Base-by-base conservation (phyloP, 1,284 basidiomycete species). In the Meira miltonrushii region DNA sequence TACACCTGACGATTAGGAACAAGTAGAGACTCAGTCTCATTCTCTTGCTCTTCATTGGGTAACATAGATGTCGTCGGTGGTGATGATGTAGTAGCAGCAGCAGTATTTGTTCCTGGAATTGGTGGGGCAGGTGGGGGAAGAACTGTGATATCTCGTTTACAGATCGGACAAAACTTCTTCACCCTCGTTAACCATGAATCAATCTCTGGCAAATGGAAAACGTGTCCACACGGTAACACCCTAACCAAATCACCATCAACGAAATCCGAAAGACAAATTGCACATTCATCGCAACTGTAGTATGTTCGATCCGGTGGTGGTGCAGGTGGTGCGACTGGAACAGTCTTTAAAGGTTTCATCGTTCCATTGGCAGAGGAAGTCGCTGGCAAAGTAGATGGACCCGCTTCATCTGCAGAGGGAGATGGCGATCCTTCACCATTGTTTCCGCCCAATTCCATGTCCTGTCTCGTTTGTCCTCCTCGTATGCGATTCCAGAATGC, bases 151-250 rank as follows among this genome's bases (percentile, higher is more conserved):
- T 78, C 76, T 13, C 72, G 62, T 62, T 77, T 77, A 57, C 76
- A 78, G n/a, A 75, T 76, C 2, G 76, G 76, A 54, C 76, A 78
- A 12, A 77, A 54, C 53, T 75, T 75, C 56, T 72, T 69, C 39
- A 71, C 63, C n/a, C 65, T 55, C 12, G 68, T 62, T 17, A 78
- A 62, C 76, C 76, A 78, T 17, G 69, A 67, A 56, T 78, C 76
- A n/a, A 76, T 69, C 58, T 74, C 28, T 67, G 58, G 39, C 67
- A 43, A 64, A 47, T 78, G 76, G 60, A 73, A 78, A 12, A 75
- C 64, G 43, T 78, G 76, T 7, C 73, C 73, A 51, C 76, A 78
- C 1, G 76, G 76, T 28, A 78, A 58, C 2, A 78, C 64, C 6
- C 76, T 63, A 9, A 78, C 69, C 1, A 62, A 57, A 28, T 78